Conservation (phyloP, 768 basidiomycete genomes). For the Termitomyces sp. region DNA sequence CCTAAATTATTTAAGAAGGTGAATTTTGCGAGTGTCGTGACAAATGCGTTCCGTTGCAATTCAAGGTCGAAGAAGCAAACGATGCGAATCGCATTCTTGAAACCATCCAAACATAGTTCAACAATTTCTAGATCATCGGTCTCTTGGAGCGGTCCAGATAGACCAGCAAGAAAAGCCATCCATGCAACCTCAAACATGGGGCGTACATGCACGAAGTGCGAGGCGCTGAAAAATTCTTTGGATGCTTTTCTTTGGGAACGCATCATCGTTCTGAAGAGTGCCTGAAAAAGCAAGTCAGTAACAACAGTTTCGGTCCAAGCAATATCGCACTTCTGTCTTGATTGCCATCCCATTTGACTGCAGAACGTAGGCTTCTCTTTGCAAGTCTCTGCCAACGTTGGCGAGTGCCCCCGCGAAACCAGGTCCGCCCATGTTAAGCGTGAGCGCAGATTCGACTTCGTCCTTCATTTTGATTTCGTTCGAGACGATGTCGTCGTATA, state of each 20-base stretch:
- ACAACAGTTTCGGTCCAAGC: not conserved
- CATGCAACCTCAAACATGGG: slow-evolving; percentile 99
- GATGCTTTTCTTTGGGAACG: slow-evolving; percentile 84
- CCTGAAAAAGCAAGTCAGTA: slow-evolving; percentile 34
- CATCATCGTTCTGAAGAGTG: slow-evolving; percentile 89
- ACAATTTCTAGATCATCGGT: slow-evolving; percentile 93
- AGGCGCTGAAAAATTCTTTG: slow-evolving; percentile 91
- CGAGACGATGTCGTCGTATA: slow-evolving; percentile 85
- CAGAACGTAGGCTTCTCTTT: slow-evolving; percentile 92
- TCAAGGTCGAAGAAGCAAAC: slow-evolving; percentile 97
- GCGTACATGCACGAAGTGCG: slow-evolving; percentile 91
- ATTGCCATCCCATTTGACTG: slow-evolving; percentile 95
- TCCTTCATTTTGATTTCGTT: slow-evolving; percentile 99
- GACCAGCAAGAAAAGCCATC: slow-evolving; percentile 95
- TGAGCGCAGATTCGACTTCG: slow-evolving; percentile 67
- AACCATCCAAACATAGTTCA: slow-evolving; percentile 89
- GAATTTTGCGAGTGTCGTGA: slow-evolving; percentile 93
- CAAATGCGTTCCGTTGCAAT: slow-evolving; percentile 96
- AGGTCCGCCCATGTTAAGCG: slow-evolving; percentile 41
- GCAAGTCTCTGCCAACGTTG: slow-evolving; percentile 89
- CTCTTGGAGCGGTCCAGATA: slow-evolving; percentile 92
- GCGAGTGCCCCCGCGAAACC: slow-evolving; percentile 81
- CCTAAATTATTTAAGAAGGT: slow-evolving; percentile 97
- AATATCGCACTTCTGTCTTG: slow-evolving; percentile 77
- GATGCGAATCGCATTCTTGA: slow-evolving; percentile 94